These are phyloP conservation scores for Neurospora sublineolata DNA, from an alignment of 495 filamentous ascomycete species.

Conservation along the genomic window DNA sequence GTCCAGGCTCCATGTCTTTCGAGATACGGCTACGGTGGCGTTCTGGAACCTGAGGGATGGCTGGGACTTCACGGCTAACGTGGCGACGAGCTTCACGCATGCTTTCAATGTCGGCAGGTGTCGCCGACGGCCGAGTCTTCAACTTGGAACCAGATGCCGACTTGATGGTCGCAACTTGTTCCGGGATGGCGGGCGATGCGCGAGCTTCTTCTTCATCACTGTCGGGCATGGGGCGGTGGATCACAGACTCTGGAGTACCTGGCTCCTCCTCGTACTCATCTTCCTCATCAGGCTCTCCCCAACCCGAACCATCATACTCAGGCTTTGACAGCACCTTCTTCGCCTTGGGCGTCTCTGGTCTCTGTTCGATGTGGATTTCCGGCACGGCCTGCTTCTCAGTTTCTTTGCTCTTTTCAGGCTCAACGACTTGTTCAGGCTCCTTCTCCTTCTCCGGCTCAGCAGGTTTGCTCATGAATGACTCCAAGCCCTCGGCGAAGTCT, in stretches of 20 bases:
- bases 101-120: slow-evolving; percentile 68
- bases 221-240: slow-evolving; percentile 57
- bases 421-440: slow-evolving; percentile 14
- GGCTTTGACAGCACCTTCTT: slow-evolving; percentile 33
- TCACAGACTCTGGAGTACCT: slow-evolving; percentile 87
- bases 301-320: slow-evolving; percentile 44
- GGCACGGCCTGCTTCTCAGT: slow-evolving; percentile 25
- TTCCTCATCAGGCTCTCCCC: slow-evolving; percentile 40
- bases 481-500: slow-evolving; percentile 29
- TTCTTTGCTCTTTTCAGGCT: slow-evolving; percentile 34
- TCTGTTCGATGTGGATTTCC: background rate
- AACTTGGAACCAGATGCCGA: slow-evolving; percentile 70
- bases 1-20: slow-evolving; percentile 31
- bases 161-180: slow-evolving; percentile 80
- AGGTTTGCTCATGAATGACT: slow-evolving; percentile 32
- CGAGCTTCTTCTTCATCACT: slow-evolving; percentile 33
- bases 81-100: slow-evolving; percentile 83
- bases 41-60: slow-evolving; percentile 51
- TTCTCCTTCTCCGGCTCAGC: slow-evolving; percentile 6
- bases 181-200: slow-evolving; percentile 57
- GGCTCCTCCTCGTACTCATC: slow-evolving; percentile 47
- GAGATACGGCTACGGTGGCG: slow-evolving; percentile 42
- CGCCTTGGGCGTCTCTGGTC: slow-evolving; percentile 11
- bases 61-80: slow-evolving; percentile 60
- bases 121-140: slow-evolving; percentile 80